Conservation (phyloP, 1,284 basidiomycete species). For the Erythrobasidium hasegawianum region DNA sequence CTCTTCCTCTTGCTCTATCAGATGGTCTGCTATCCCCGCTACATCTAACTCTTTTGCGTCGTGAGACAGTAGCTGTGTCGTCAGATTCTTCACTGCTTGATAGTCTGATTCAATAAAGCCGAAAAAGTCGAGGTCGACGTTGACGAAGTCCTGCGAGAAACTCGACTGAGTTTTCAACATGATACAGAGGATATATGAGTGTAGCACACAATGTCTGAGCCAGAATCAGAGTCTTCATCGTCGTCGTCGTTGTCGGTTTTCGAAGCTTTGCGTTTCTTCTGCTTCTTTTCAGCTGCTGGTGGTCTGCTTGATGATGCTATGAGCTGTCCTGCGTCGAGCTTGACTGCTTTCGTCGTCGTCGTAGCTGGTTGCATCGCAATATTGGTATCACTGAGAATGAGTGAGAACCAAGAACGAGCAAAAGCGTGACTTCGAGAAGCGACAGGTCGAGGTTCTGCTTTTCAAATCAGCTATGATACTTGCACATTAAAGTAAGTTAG, state of each 20-base stretch:
- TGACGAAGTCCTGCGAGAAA: slow-evolving; percentile 53
- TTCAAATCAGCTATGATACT: too few species aligned
- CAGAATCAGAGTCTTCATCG: slow-evolving; percentile 12
- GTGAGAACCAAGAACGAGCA: too few species aligned
- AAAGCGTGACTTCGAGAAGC: too few species aligned
- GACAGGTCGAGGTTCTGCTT: too few species aligned
- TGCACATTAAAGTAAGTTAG: too few species aligned
- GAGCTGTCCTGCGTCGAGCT: slow-evolving; percentile 21
- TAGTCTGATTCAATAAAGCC: slow-evolving; percentile 79
- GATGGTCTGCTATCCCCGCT: slow-evolving; percentile 69
- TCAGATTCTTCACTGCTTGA: slow-evolving; percentile 73
- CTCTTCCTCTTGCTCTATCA: slow-evolving; percentile 62
- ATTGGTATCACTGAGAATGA: too few species aligned
- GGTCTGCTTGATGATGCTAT: neutral
- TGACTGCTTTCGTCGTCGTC: slow-evolving; percentile 23
- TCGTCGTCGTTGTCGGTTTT: slow-evolving; percentile 16
- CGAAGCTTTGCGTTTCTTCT: slow-evolving; percentile 10
- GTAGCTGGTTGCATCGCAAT: neutral
- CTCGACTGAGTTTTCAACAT: neutral
- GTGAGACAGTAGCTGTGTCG: slow-evolving; percentile 73
- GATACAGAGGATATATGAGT: neutral
- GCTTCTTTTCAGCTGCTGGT: neutral
- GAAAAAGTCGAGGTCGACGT: slow-evolving; percentile 91
- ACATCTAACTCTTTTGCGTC: slow-evolving; percentile 70
- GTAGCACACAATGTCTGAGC: slow-evolving; percentile 12